Evolutionary conservation across 2,329 filamentous ascomycete genomes (phyloP).

Genomic region (Huntiella abstrusa): DNA sequence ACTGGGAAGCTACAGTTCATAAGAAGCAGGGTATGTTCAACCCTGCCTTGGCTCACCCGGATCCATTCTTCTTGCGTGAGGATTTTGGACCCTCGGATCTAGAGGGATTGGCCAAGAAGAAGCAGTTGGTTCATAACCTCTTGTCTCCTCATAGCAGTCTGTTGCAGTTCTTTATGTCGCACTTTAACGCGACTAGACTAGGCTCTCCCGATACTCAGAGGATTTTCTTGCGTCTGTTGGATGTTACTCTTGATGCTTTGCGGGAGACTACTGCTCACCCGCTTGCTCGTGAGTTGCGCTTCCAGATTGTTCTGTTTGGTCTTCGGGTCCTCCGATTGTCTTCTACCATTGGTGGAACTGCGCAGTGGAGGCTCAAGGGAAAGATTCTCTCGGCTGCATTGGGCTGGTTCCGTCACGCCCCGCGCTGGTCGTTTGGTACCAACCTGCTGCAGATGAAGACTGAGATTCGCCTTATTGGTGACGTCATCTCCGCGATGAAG

Average conservation of each 20-base stretch:
- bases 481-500: slow-evolving; percentile 51
- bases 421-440: slow-evolving; percentile 88
- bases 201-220: slow-evolving; percentile 65
- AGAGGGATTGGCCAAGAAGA: slow-evolving; percentile 50
- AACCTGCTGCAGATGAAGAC: slow-evolving; percentile 88
- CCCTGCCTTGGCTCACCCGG: slow-evolving; percentile 47
- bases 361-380: slow-evolving; percentile 73
- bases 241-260: slow-evolving; percentile 55
- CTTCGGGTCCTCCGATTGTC: slow-evolving; percentile 58
- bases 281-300: slow-evolving; percentile 76
- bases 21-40: slow-evolving; percentile 69
- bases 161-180: slow-evolving; percentile 77
- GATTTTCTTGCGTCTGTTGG: slow-evolving; percentile 64
- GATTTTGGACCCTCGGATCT: slow-evolving; percentile 88
- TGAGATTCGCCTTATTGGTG: slow-evolving; percentile 62
- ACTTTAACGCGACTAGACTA: slow-evolving; percentile 84
- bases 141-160: slow-evolving; percentile 74
- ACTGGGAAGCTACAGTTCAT: slow-evolving; percentile 74
- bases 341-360: slow-evolving; percentile 41
- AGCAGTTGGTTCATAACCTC: slow-evolving; percentile 62
- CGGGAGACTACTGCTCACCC: slow-evolving; percentile 41
- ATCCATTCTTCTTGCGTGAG: slow-evolving; percentile 79
- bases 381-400: slow-evolving; percentile 71
- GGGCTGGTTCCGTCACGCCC: slow-evolving; percentile 69
- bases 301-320: slow-evolving; percentile 71